Percentiles rank a stretch among this genome's conserved stretches.
Evolutionary conservation across 768 basidiomycete species (phyloP).

Genomic region (Russula sp.): DNA sequence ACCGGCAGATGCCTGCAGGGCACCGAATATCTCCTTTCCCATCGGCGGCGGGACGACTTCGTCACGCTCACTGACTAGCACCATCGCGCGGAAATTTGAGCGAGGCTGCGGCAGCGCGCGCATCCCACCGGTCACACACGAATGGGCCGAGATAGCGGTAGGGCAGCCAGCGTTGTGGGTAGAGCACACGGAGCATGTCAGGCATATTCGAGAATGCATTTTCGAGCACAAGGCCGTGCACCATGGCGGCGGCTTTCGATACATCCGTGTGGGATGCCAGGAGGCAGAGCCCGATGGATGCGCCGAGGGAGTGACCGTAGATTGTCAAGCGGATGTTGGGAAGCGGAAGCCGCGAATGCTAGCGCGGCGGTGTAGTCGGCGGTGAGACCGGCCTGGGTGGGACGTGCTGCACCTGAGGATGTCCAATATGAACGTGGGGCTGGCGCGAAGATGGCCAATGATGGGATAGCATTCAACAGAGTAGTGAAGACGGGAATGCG

Average conservation of each 20-base stretch:
- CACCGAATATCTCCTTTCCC: constrained; percentile 36
- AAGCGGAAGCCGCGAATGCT: constrained; percentile 37
- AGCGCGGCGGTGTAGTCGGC: constrained; percentile 43
- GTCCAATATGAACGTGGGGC: constrained; percentile 53
- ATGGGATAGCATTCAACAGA: constrained; percentile 33
- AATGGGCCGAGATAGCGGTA: constrained; percentile 46
- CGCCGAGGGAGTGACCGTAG: constrained; percentile 53
- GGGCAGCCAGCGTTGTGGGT: constrained; percentile 48
- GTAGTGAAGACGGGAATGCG: constrained; percentile 45
- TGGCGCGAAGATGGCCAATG: constrained; percentile 38
- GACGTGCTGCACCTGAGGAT: constrained; percentile 39
- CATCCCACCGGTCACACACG: constrained; percentile 50
- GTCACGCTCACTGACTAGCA: constrained; percentile 45
- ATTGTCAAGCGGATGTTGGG: constrained; percentile 39
- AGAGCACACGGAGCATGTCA: constrained; percentile 47
- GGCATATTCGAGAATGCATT: constrained; percentile 50
- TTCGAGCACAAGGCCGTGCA: constrained; percentile 46
- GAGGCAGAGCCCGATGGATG: constrained; percentile 43
- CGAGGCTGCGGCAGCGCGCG: constrained; percentile 34
- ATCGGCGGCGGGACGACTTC: constrained; percentile 47
- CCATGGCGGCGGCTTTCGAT: constrained; percentile 6
- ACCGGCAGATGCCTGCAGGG: background rate
- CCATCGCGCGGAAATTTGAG: constrained; percentile 33
- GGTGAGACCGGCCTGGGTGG: constrained; percentile 42
- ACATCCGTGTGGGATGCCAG: constrained; percentile 31